Evolutionary conservation across 768 basidiomycete genomes (phyloP).

Genomic region (Tylopilus balloui): DNA sequence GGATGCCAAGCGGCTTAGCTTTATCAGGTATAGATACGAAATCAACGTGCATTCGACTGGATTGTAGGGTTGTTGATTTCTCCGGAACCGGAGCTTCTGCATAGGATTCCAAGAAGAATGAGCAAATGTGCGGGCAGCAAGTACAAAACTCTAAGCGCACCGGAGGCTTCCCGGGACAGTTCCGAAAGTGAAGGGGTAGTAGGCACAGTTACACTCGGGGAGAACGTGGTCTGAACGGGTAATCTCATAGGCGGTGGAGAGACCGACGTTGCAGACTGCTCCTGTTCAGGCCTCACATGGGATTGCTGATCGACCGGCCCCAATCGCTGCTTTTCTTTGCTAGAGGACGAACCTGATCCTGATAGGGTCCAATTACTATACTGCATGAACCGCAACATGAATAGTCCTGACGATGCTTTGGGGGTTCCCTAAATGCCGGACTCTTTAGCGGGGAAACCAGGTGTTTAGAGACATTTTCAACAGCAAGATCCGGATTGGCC

Average conservation of each 20-base stretch:
- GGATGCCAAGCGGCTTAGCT: constrained; percentile 24
- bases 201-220: background rate
- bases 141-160: constrained; percentile 13
- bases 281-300: background rate
- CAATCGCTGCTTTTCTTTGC: constrained; percentile 6
- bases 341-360: constrained; percentile 11
- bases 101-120: constrained; percentile 6
- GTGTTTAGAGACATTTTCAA: background rate
- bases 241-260: constrained; percentile 3
- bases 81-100: constrained; percentile 19
- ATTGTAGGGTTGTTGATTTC: background rate
- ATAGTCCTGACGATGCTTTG: constrained; percentile 13
- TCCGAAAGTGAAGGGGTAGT: background rate
- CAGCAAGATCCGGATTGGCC: background rate
- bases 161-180: constrained; percentile 10
- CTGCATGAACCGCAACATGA: background rate
- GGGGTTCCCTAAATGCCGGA: background rate
- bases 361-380: background rate
- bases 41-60: constrained; percentile 3
- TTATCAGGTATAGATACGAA: constrained; percentile 8
- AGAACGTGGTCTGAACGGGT: constrained; percentile 7
- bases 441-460: background rate
- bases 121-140: constrained; percentile 11
- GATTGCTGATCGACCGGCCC: background rate
- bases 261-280: background rate